Evolutionary conservation across 139 green algal genomes (phyloP), one percentile per base, ranked within the genome.

Genomic region (Haematococcus lacustris): DNA sequence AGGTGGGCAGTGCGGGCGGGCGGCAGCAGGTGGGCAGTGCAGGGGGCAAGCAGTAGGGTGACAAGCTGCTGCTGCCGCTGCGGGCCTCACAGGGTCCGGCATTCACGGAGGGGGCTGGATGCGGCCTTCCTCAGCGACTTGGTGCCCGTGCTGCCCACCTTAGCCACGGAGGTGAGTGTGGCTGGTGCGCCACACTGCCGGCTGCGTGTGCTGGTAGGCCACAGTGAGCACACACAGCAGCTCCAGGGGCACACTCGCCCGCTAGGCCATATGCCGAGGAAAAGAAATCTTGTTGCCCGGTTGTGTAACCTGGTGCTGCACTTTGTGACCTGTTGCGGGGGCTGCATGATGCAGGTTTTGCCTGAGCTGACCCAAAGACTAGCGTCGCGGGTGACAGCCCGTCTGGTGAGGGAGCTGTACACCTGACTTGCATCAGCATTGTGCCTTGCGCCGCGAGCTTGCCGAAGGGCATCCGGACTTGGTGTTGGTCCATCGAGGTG

Each of bases 361-460:
- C 93, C 93, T 1, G 79, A 94, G 75, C 66, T 98, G 32, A 71
- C 51, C 0, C 34, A 76, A 32, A 62, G 81, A 41, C 80, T 97
- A 37, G 62, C 79, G 1, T 85, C 71, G 53, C 78, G 92, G 21
- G 78, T 96, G 30, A 66, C 80, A 1, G 92, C 92, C 17, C 87
- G 92, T 26, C n/a, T 85, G 3, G 75, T 97, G 7, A 73, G 91
- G 0, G 91, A 97, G 71, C 57, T 96, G 62, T 91, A 80, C 33
- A 35, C 43, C 17, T 47, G 7, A 35, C 7, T 30, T 59, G 43
- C 23, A 4, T 43, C n/a, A 26, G 64, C 26, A 88, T 81, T 84
- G 75, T 61, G 38, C 74, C 17, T 17, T 64, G 57, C 17, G 13
- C 25, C 4, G 57, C 4, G 13, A 35, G 21, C 9, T 9, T 64